Evolutionary conservation across 352 stramenopile species (phyloP).

Genomic region (Globisporangium cystogenes): DNA sequence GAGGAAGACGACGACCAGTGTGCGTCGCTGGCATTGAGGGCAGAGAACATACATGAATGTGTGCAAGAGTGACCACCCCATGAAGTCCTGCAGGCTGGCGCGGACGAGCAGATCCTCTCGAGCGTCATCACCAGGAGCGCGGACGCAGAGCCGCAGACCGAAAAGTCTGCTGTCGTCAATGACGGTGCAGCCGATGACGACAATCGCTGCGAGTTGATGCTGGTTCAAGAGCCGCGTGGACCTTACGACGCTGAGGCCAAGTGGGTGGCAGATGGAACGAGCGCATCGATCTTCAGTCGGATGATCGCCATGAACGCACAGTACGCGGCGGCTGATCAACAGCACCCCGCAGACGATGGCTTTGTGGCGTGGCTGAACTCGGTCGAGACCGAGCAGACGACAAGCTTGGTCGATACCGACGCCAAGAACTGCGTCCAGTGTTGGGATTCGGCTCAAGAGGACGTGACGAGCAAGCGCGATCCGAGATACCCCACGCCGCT

Average conservation of each 20-base stretch:
- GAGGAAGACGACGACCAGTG: not conserved
- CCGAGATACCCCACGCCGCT: not conserved
- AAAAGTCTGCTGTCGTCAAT: not conserved
- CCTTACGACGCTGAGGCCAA: not conserved
- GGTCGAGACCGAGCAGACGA: not conserved
- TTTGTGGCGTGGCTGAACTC: not conserved
- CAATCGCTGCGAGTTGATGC: not conserved
- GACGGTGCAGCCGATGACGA: no score
- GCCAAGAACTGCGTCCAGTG: not conserved
- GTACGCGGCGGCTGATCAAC: not conserved
- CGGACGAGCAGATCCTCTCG: not conserved
- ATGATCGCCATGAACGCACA: not conserved
- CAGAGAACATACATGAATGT: no score
- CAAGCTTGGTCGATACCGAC: not conserved
- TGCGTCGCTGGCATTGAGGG: not conserved
- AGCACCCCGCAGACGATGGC: not conserved
- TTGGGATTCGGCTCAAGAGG: not conserved
- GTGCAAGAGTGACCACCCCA: not conserved
- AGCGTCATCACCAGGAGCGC: no score
- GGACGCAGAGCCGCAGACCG: not conserved
- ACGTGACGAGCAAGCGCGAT: not conserved
- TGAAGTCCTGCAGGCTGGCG: not conserved
- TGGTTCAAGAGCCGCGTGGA: not conserved
- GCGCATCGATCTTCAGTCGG: not conserved
- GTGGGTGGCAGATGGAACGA: not conserved